phyloP scores from a whole-genome alignment of 306 rosid genomes.

The Sophora flavescens region DNA sequence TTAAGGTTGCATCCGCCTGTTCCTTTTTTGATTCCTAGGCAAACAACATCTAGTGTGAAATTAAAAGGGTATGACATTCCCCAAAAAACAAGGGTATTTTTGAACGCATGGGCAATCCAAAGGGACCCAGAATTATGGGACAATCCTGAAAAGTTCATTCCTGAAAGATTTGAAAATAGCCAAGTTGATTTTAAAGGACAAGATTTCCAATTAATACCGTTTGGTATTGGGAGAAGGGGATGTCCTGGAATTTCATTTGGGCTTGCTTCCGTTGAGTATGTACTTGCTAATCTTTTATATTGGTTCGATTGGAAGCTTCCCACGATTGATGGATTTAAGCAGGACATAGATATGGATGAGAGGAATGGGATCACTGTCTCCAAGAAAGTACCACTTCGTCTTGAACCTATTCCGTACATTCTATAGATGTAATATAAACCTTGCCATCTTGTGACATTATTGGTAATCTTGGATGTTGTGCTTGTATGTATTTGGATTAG shows the following conservation, averaged over 20 bases:
- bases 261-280: background rate
- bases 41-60: conserved; percentile 26
- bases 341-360: conserved; percentile 50
- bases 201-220: background rate
- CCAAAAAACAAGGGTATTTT: conserved; percentile 30
- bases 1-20: conserved; percentile 45
- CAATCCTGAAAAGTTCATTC: conserved; percentile 30
- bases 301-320: conserved; percentile 56
- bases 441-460: no score
- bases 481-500: no score
- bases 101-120: conserved; percentile 42
- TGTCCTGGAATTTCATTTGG: conserved; percentile 40
- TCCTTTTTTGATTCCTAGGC: conserved; percentile 46
- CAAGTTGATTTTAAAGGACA: conserved; percentile 27
- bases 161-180: conserved; percentile 15
- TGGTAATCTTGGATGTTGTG: no score
- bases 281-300: conserved; percentile 33
- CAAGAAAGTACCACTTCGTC: conserved; percentile 50
- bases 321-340: background rate
- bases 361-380: conserved; percentile 15
- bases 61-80: conserved; percentile 45
- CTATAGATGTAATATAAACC: background rate
- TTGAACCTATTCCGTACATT: conserved; percentile 32
- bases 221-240: conserved; percentile 35
- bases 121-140: conserved; percentile 36